phyloP scores from a whole-genome alignment of 1,139 yeast species.

The Candida glucosophila region DNA sequence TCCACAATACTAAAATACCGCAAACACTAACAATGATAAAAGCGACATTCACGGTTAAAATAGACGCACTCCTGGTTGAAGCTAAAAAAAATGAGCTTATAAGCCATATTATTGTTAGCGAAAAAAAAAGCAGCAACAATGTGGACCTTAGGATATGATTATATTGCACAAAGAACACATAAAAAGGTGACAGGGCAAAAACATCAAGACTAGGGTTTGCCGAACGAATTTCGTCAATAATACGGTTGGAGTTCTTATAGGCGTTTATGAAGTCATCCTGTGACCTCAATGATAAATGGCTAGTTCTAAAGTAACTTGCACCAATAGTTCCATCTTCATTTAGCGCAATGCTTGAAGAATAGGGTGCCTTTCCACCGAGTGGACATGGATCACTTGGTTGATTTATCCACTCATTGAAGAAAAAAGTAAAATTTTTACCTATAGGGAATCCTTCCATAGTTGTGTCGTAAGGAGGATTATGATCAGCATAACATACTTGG shows the following conservation, averaged over 20 bases:
- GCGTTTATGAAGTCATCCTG: slow-evolving; percentile 81
- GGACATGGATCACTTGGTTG: slow-evolving; percentile 90
- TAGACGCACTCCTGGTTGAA: slow-evolving; percentile 49
- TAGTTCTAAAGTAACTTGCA: slow-evolving; percentile 66
- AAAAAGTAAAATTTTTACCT: slow-evolving; percentile 63
- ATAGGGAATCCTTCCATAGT: slow-evolving; percentile 82
- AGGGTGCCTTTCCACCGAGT: slow-evolving; percentile 92
- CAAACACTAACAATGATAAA: slow-evolving; percentile 67
- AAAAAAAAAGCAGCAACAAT: slow-evolving; percentile 44
- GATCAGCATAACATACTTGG: slow-evolving; percentile 55
- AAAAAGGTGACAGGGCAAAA: slow-evolving; percentile 89
- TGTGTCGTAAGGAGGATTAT: slow-evolving; percentile 54
- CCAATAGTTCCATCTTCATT: slow-evolving; percentile 26
- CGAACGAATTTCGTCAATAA: slow-evolving; percentile 48
- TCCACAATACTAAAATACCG: slow-evolving; percentile 71
- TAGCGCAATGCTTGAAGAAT: slow-evolving; percentile 50
- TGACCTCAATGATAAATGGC: slow-evolving; percentile 75
- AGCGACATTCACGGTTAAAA: slow-evolving; percentile 50
- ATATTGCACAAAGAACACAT: slow-evolving; percentile 88
- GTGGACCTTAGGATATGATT: slow-evolving; percentile 53
- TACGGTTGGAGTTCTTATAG: slow-evolving; percentile 63
- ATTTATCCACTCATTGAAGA: slow-evolving; percentile 73
- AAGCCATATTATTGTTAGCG: slow-evolving; percentile 46
- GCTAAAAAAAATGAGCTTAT: slow-evolving; percentile 58
- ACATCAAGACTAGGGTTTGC: slow-evolving; percentile 38